These are phyloP conservation scores for Candida piceae DNA, from an alignment of 805 yeast species.

Conservation along the genomic window DNA sequence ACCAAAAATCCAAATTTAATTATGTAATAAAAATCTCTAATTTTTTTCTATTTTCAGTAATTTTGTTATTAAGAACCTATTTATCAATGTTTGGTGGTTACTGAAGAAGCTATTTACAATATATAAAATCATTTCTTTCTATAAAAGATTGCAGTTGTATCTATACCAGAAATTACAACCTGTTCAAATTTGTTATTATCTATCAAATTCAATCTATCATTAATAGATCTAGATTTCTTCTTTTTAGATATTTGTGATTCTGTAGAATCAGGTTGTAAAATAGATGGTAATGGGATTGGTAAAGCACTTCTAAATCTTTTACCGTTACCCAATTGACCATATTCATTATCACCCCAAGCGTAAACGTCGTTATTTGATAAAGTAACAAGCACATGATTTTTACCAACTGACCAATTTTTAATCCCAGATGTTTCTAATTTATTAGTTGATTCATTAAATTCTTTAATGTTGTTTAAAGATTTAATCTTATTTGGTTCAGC, in stretches of 20 bases:
- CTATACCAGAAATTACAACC: constrained; percentile 56
- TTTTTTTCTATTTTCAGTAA: too few relatives aligned
- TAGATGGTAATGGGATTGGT: constrained; percentile 50
- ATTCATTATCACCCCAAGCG: constrained; percentile 80
- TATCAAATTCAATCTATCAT: constrained; percentile 44
- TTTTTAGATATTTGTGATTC: constrained; percentile 1
- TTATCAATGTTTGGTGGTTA: too few relatives aligned
- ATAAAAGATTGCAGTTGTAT: constrained; percentile 61
- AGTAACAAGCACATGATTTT: constrained; percentile 58
- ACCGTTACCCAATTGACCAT: constrained; percentile 83
- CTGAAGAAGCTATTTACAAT: neutral
- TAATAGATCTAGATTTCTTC: constrained; percentile 26
- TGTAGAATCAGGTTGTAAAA: constrained; percentile 46
- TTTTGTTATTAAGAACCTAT: too few relatives aligned
- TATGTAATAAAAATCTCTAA: too few relatives aligned
- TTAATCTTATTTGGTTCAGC: constrained; percentile 58
- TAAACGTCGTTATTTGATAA: constrained; percentile 60
- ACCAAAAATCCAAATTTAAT: too few relatives aligned
- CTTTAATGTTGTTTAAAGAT: constrained; percentile 41
- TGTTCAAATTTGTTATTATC: constrained; percentile 39
- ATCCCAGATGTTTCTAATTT: constrained; percentile 43
- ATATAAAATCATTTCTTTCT: constrained; percentile 12
- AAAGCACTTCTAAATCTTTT: constrained; percentile 53
- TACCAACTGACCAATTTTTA: constrained; percentile 53
- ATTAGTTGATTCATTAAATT: constrained; percentile 46